Conservation (phyloP, 2,329 filamentous ascomycete species). For the Penicillium rolfsii region DNA sequence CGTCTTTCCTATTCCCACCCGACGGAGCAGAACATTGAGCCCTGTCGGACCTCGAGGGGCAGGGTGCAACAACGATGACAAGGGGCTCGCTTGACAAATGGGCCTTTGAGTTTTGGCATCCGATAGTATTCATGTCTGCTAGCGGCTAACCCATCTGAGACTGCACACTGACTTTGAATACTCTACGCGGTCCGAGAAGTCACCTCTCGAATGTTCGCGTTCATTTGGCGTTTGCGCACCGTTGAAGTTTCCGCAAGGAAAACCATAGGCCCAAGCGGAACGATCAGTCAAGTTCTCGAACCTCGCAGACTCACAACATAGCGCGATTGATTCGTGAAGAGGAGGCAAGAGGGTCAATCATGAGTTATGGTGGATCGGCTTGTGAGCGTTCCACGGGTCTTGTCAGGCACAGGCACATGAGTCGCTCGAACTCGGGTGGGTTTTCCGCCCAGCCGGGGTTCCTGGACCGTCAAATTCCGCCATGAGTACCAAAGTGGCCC, state of each 20-base stretch:
- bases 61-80: neutral
- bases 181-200: constrained; percentile 1
- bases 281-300: constrained; percentile 21
- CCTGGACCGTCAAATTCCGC: neutral
- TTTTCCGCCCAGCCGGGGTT: constrained; percentile 6
- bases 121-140: neutral
- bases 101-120: neutral
- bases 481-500: neutral
- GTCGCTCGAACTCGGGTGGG: constrained; percentile 12
- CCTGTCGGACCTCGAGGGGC: neutral
- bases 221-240: neutral
- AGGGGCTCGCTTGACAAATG: neutral
- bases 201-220: neutral
- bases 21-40: neutral
- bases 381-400: constrained; percentile 17
- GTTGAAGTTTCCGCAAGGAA: constrained; percentile 1
- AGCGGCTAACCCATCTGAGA: neutral
- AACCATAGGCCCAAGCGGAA: neutral
- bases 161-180: neutral
- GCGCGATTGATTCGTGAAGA: constrained; percentile 4
- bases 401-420: constrained; percentile 22
- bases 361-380: constrained; percentile 12
- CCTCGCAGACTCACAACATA: constrained; percentile 8
- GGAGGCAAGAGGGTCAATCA: constrained; percentile 21
- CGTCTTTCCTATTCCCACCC: neutral